These are phyloP conservation scores for Eucalyptus viminalis DNA, from an alignment of 345 rosid genomes.

Conservation along the genomic window DNA sequence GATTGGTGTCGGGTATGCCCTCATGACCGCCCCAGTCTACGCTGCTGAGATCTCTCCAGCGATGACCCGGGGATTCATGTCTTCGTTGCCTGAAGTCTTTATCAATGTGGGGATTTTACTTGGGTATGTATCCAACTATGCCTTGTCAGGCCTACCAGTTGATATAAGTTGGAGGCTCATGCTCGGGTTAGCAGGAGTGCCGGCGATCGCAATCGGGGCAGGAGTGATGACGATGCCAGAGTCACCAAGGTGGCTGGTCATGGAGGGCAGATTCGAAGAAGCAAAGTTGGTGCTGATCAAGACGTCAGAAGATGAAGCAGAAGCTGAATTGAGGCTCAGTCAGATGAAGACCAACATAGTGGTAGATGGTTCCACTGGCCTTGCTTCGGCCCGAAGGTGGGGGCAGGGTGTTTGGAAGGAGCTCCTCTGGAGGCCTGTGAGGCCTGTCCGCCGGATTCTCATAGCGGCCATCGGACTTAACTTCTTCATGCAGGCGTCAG, in stretches of 20 bases:
- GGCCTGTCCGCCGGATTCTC: constrained; percentile 28
- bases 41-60: not conserved
- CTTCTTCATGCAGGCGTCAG: constrained; percentile 55
- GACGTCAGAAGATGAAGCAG: constrained; percentile 4
- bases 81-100: not conserved
- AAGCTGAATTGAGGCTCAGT: constrained; percentile 30
- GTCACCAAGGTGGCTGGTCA: not conserved
- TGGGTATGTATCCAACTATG: not conserved
- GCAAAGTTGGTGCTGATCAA: not conserved
- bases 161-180: not conserved
- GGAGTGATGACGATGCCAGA: not conserved
- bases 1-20: not conserved
- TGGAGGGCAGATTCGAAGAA: not conserved
- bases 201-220: not conserved
- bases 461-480: constrained; percentile 43
- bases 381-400: not conserved
- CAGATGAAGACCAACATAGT: constrained; percentile 8
- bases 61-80: not conserved
- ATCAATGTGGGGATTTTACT: not conserved
- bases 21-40: not conserved
- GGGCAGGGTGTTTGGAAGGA: not conserved
- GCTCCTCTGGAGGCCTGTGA: not conserved
- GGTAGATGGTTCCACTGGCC: not conserved
- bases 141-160: not conserved
- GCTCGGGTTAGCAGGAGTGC: not conserved